Conservation (phyloP, 176 grass and related monocot genomes). For the Triticum monococcum region DNA sequence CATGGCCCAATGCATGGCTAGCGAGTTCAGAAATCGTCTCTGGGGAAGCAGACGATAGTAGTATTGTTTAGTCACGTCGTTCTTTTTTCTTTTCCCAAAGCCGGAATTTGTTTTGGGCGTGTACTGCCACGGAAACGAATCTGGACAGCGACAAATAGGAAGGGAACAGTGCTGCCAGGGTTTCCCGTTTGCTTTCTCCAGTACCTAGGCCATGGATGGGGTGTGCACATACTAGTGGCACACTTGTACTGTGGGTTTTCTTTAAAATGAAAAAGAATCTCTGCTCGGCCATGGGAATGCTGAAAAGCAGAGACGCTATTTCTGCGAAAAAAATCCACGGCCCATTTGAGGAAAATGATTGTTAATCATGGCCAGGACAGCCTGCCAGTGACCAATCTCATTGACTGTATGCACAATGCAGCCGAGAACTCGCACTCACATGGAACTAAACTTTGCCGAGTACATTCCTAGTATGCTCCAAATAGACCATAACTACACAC, state of each 20-base stretch:
- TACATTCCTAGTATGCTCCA: too few species aligned
- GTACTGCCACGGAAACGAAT: background rate
- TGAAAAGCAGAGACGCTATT: background rate
- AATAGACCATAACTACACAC: too few species aligned
- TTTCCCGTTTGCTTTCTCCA: constrained; percentile 23
- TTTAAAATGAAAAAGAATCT: background rate
- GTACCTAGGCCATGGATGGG: constrained; percentile 19
- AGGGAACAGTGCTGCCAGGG: background rate
- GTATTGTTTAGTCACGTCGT: background rate
- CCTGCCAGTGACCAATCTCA: too few species aligned
- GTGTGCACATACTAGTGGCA: background rate
- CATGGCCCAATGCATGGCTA: constrained; percentile 4
- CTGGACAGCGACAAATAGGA: constrained; percentile 14
- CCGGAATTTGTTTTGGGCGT: background rate
- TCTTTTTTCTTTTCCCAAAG: background rate
- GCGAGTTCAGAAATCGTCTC: background rate
- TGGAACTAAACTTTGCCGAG: too few species aligned
- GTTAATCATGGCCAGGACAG: too few species aligned
- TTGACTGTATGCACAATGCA: background rate
- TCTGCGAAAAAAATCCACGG: constrained; percentile 23
- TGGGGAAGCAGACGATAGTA: background rate
- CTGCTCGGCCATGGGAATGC: constrained; percentile 20
- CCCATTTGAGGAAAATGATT: background rate
- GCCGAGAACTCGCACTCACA: background rate
- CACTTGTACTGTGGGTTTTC: background rate